Evolutionary conservation across 2,329 filamentous ascomycete species (phyloP).

Genomic region (Emericellopsis atlantica): DNA sequence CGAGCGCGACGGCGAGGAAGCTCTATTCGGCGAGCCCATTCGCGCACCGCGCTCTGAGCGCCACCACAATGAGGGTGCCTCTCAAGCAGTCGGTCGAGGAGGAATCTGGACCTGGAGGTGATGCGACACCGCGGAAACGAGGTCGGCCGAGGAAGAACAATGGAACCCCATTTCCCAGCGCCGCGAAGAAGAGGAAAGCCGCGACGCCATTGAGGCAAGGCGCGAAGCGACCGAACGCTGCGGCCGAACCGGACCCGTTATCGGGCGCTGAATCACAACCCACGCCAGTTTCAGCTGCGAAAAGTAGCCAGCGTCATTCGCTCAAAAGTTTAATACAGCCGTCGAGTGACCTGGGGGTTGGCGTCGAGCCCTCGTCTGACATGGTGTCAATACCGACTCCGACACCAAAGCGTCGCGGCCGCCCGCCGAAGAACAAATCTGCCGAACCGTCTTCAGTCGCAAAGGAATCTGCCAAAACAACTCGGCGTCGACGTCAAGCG

Average conservation of each 20-base stretch:
- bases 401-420: constrained; percentile 4
- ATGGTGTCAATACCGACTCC: not conserved
- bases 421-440: constrained; percentile 5
- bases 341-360: constrained; percentile 10
- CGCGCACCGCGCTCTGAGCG: constrained; percentile 9
- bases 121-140: constrained; percentile 26
- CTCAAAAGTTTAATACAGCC: constrained; percentile 7
- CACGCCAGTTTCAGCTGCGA: not conserved
- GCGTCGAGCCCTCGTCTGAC: not conserved
- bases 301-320: not conserved
- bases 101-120: constrained; percentile 21
- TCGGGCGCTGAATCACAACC: constrained; percentile 2
- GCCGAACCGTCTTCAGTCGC: constrained; percentile 12
- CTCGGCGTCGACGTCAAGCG: constrained; percentile 9
- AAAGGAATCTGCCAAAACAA: constrained; percentile 7
- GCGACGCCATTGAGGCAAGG: constrained; percentile 28
- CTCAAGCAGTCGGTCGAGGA: constrained; percentile 28
- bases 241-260: constrained; percentile 12
- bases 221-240: constrained; percentile 15
- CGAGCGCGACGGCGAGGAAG: constrained; percentile 20
- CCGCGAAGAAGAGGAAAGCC: constrained; percentile 29
- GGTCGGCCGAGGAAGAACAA: constrained; percentile 36
- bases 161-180: constrained; percentile 35
- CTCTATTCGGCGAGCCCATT: constrained; percentile 30
- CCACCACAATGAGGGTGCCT: constrained; percentile 38